Percentiles rank a stretch among this genome's conserved stretches.
Evolutionary conservation across 2,329 filamentous ascomycete species (phyloP).

Genomic region (Alternaria gansuensis): DNA sequence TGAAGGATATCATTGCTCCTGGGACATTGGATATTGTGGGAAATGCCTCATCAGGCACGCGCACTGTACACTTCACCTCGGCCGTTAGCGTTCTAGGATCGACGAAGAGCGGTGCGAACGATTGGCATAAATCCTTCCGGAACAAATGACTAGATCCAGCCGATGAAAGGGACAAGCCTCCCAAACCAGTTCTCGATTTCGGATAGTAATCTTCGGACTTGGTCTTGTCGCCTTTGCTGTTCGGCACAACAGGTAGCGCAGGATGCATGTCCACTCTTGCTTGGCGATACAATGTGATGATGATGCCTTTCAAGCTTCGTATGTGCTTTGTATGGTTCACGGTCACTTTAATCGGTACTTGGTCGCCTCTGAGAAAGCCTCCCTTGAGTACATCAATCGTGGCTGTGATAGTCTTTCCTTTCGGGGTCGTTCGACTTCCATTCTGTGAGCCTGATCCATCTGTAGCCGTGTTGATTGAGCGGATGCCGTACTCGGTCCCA

Average conservation of each 20-base stretch:
- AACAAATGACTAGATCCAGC: constrained; percentile 91
- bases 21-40: constrained; percentile 91
- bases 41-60: constrained; percentile 88
- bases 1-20: constrained; percentile 93
- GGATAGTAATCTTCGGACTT: constrained; percentile 88
- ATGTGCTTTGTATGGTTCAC: constrained; percentile 89
- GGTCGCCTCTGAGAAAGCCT: constrained; percentile 86
- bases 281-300: constrained; percentile 90
- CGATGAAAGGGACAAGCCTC: constrained; percentile 84
- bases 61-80: constrained; percentile 81
- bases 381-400: constrained; percentile 83
- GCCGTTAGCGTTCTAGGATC: constrained; percentile 81
- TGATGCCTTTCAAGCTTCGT: constrained; percentile 90
- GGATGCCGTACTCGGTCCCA: constrained; percentile 53
- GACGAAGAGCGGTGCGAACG: constrained; percentile 86
- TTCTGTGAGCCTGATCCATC: constrained; percentile 53
- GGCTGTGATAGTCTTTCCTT: constrained; percentile 80
- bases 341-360: constrained; percentile 78
- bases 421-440: constrained; percentile 64
- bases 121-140: constrained; percentile 91
- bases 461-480: constrained; percentile 56
- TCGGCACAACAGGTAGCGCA: constrained; percentile 67
- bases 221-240: constrained; percentile 71
- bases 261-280: constrained; percentile 86
- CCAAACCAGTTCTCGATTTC: constrained; percentile 84